Evolutionary conservation across 2,329 filamentous ascomycete genomes (phyloP), one percentile per base, ranked within the genome.

Genomic region (Pestalotiopsis sp.): DNA sequence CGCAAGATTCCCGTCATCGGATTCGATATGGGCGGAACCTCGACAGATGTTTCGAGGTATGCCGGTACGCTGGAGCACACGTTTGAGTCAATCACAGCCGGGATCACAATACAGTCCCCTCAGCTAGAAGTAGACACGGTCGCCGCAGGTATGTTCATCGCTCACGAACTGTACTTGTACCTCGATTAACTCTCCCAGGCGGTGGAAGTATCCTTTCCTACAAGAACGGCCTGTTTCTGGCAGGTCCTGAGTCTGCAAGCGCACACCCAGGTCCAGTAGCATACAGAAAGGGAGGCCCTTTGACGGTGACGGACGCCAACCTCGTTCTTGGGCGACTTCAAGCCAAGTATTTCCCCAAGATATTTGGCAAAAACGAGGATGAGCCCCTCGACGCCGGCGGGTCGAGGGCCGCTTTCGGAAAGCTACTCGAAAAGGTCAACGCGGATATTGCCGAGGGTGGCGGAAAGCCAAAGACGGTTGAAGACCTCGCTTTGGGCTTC

Each of bases 71-170:
- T 80, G 40, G 82, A 82, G 36, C 81, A 83, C 61, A 76, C 72
- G 2, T 71, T 71, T n/a, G 72, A 75, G 45, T 71, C 73, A 2
- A 72, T 70, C 11, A 75, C 70, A 0, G 92, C 93, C 0, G 93
- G 92, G 13, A 89, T 95, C 1, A 91, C 91, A 1, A 93, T 95
- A 12, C 92, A 94, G 71, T 91, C 90, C 1, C 92, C 93, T 0
- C 92, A 95, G 75, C 85, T 95, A 1, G 92, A 95, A 73, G 94
- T 95, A 77, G 93, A 93, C 76, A 95, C 93, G 1, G 92, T 94
- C 4, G 92, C 92, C 27, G 91, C 92, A 6, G 66, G 62, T 65
- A 25, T 4, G 60, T 20, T 41, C 2, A n/a, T 1, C 20, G 14
- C 31, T 25, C 14, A n/a, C n/a, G 4, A 5, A 11, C 4, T 31